Evolutionary conservation across 306 rosid genomes (phyloP).

Genomic region (Cicer yamashitae): DNA sequence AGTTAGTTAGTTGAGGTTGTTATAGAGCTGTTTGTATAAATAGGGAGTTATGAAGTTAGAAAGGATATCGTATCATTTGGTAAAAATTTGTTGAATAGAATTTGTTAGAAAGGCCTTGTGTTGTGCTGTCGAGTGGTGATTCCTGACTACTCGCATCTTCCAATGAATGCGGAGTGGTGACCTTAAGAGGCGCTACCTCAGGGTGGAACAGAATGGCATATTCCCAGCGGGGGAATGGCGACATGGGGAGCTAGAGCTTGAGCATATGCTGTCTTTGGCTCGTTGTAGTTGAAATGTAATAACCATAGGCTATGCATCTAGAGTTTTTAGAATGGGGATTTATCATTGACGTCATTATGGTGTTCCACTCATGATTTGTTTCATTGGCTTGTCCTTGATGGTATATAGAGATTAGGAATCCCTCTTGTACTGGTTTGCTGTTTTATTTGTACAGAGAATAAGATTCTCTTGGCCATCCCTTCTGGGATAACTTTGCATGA

Average conservation of each 20-base stretch:
- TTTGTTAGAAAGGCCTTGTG: slow-evolving; percentile 1
- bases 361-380: slow-evolving; percentile 13
- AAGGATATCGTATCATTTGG: too few relatives aligned
- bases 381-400: slow-evolving; percentile 23
- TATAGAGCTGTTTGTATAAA: too few relatives aligned
- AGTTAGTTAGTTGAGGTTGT: too few relatives aligned
- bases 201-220: too few relatives aligned
- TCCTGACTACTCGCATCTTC: too few relatives aligned
- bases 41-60: too few relatives aligned
- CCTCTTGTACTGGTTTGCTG: slow-evolving; percentile 10
- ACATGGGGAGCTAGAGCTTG: too few relatives aligned
- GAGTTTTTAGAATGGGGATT: background rate
- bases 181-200: too few relatives aligned
- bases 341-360: slow-evolving; percentile 1
- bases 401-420: background rate
- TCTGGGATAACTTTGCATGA: background rate
- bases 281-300: background rate
- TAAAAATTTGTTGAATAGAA: too few relatives aligned
- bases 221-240: too few relatives aligned
- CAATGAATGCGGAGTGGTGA: too few relatives aligned
- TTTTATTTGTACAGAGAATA: slow-evolving; percentile 20
- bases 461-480: slow-evolving; percentile 27
- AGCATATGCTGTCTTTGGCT: slow-evolving; percentile 2
- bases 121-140: background rate
- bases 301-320: slow-evolving; percentile 3